Evolutionary conservation across 164 flowering plant species (phyloP), one percentile per base, ranked within the genome.

Genomic region (Protea cynaroides): DNA sequence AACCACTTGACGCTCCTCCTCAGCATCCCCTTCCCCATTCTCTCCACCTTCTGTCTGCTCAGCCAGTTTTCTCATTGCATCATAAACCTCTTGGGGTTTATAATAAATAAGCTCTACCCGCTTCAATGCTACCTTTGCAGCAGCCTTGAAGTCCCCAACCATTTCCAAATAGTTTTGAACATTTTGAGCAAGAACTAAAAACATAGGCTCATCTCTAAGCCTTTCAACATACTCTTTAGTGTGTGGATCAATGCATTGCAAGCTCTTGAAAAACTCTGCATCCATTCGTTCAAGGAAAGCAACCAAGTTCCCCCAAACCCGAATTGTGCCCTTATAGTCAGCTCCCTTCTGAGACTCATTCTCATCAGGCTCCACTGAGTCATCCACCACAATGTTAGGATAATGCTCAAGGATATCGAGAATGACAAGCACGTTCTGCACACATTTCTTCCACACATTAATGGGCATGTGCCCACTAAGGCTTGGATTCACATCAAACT

Each of bases 81-180:
- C 96, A 81, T 94, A 94, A n/a, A 94, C 96, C 66, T 78, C 96
- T 72, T 86, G 93, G 17, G 97, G 99, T 57, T 94, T 94, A 59
- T 94, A 94, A 71, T 93, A 94, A 13, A 91, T 71, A 14, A 89
- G 86, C 25, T 94, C 97, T 65, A 88, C 95, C 55, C 86, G 80
- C 72, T 74, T 85, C 59, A 91, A 60, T 1, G 97, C 97, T 19
- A 86, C 96, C 79, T 88, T 94, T 14, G 99, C 67, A 65, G 99
- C 96, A 57, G 87, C 79, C 80, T 83, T 89, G 29, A 76, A 69
- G 66, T 91, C 89, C 21, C 87, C 86, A 74, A 72, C 50, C 10
- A 84, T 67, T 63, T 87, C 92, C 7, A 86, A 56, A 71, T 93
- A 93, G 2, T 81, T 82, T 72, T 89, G 97, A 47, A 89, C 92